Evolutionary conservation across 352 stramenopile species (phyloP).

Genomic region (Phytophthora macrochlamydospora): DNA sequence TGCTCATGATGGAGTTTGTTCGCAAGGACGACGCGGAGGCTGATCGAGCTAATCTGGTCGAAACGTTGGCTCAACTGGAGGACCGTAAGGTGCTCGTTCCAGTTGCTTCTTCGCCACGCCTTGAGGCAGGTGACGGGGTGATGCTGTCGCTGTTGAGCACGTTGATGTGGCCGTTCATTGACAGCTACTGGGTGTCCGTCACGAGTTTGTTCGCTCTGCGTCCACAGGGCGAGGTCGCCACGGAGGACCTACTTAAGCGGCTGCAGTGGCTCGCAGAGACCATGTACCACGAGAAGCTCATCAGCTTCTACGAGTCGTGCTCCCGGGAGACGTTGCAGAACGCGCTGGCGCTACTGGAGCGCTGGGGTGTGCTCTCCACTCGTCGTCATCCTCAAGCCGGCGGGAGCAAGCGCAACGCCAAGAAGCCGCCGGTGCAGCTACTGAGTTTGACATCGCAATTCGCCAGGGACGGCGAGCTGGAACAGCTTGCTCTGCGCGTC

Average conservation of each 20-base stretch:
- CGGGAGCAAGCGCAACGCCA: constrained; percentile 14
- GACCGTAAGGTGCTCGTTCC: constrained; percentile 44
- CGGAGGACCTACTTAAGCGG: constrained; percentile 73
- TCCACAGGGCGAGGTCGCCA: constrained; percentile 49
- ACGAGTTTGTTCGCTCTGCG: constrained; percentile 76
- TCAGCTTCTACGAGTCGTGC: constrained; percentile 88
- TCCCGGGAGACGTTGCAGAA: constrained; percentile 87
- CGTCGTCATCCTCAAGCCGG: constrained; percentile 15
- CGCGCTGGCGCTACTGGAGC: constrained; percentile 63
- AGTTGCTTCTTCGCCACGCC: constrained; percentile 18
- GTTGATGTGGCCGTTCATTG: constrained; percentile 87
- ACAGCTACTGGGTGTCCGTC: constrained; percentile 86
- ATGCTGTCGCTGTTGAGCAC: constrained; percentile 76
- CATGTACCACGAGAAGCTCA: constrained; percentile 88
- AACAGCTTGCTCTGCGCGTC: constrained; percentile 63
- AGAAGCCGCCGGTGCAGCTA: constrained; percentile 23
- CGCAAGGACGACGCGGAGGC: constrained; percentile 59
- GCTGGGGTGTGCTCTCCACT: constrained; percentile 67
- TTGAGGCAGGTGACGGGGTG: constrained; percentile 29
- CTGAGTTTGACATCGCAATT: constrained; percentile 48
- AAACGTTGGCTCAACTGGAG: constrained; percentile 47
- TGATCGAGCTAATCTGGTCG: constrained; percentile 46
- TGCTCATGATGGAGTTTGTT: constrained; percentile 84
- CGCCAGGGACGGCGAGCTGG: constrained; percentile 61
- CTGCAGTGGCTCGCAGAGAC: constrained; percentile 87